Percentiles rank a stretch among this genome's conserved stretches.
These are phyloP conservation scores for Gypsophila paniculata DNA, from an alignment of 179 eudicot genomes.

Conservation along the genomic window DNA sequence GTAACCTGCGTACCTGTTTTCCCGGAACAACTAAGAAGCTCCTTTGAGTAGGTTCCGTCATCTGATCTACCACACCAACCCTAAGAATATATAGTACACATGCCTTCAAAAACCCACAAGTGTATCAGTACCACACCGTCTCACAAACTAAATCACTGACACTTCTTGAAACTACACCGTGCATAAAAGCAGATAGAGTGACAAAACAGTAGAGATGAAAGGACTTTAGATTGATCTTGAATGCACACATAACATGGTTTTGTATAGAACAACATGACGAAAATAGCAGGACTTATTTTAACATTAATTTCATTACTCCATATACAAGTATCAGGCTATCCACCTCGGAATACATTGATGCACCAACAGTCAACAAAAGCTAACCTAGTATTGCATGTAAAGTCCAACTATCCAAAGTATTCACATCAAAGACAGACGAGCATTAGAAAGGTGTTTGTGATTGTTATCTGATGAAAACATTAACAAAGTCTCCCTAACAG, in stretches of 20 bases:
- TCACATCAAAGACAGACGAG: neutral
- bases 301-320: neutral
- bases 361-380: neutral
- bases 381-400: neutral
- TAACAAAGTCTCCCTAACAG: neutral
- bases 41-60: conserved; percentile 98
- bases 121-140: conserved; percentile 22
- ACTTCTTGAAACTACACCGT: conserved; percentile 4
- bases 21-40: conserved; percentile 73
- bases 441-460: neutral
- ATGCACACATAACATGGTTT: conserved; percentile 14
- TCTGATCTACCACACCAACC: conserved; percentile 88
- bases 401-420: neutral
- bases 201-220: neutral
- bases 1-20: conserved; percentile 61
- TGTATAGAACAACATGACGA: conserved; percentile 1
- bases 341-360: neutral
- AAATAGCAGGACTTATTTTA: neutral
- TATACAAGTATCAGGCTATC: neutral
- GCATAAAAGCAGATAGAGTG: conserved; percentile 8
- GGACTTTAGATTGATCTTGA: neutral
- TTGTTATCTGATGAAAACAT: neutral
- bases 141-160: conserved; percentile 11
- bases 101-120: conserved; percentile 58
- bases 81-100: conserved; percentile 94